These are phyloP conservation scores for Entomortierella beljakovae DNA, from an alignment of 192 early-diverging fungal genomes.

Conservation along the genomic window DNA sequence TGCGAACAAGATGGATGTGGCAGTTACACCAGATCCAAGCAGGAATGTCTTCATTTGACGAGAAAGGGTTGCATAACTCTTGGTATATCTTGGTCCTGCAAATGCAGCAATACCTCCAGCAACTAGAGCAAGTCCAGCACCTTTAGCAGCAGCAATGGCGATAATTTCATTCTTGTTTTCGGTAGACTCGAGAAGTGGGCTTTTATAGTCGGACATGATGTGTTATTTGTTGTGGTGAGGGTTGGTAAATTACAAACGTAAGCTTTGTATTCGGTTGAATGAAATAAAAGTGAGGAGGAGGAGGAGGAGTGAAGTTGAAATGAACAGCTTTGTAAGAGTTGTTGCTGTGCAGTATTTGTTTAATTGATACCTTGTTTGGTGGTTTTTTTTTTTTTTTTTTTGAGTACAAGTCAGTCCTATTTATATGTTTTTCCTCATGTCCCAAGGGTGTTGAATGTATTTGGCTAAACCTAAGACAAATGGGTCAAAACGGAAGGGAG, in stretches of 20 bases:
- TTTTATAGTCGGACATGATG: slow-evolving; percentile 15
- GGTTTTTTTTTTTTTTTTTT: too few relatives aligned
- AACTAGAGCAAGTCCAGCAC: slow-evolving; percentile 46
- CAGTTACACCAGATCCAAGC: slow-evolving; percentile 50
- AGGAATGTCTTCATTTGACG: slow-evolving; percentile 43
- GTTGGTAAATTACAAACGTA: neutral
- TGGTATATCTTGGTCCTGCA: slow-evolving; percentile 42
- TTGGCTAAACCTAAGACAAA: neutral
- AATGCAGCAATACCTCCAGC: slow-evolving; percentile 43
- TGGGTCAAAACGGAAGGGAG: neutral
- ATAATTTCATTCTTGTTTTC: slow-evolving; percentile 26
- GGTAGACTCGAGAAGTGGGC: slow-evolving; percentile 9
- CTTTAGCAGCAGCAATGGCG: slow-evolving; percentile 37
- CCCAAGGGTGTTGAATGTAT: too few relatives aligned
- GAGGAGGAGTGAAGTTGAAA: too few relatives aligned
- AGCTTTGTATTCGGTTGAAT: too few relatives aligned
- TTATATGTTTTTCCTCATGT: too few relatives aligned
- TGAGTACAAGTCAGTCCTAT: too few relatives aligned
- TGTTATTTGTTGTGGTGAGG: neutral
- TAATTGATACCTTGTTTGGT: too few relatives aligned
- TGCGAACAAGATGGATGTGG: slow-evolving; percentile 37
- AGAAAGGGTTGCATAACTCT: slow-evolving; percentile 34
- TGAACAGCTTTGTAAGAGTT: too few relatives aligned
- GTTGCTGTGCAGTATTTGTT: too few relatives aligned
- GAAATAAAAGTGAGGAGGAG: too few relatives aligned